phyloP scores from a whole-genome alignment of 192 early-diverging fungal genomes.

The Mortierella hygrophila region DNA sequence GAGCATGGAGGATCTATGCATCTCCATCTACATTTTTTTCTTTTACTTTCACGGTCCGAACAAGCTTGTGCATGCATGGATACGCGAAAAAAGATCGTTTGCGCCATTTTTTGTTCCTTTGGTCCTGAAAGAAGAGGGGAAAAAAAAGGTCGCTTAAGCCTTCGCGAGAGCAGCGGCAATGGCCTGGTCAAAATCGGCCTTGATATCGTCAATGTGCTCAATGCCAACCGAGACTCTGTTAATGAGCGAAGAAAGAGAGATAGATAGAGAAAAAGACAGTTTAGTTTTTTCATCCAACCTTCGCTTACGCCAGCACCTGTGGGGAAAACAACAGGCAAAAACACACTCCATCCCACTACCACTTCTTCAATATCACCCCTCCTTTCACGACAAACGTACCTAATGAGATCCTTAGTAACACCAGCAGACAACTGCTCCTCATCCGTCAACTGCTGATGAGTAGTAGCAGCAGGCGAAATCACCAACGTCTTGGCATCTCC shows the following conservation, averaged over 20 bases:
- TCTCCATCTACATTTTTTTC: not conserved
- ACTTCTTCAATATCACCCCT: not conserved
- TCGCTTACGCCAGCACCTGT: not conserved
- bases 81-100: not conserved
- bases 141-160: constrained; percentile 2
- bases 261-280: not conserved
- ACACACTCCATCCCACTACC: not conserved
- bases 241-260: not conserved
- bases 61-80: not conserved
- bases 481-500: constrained; percentile 93
- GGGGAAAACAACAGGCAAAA: not conserved
- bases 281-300: not conserved
- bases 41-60: not conserved
- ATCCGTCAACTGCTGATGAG: constrained; percentile 89
- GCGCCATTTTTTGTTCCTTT: not conserved
- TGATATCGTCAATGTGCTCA: constrained; percentile 84
- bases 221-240: constrained; percentile 86
- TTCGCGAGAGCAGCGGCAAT: constrained; percentile 32
- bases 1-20: not conserved
- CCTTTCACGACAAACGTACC: constrained; percentile 6
- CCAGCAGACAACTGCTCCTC: constrained; percentile 85
- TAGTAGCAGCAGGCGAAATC: constrained; percentile 88
- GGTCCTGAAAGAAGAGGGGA: not conserved
- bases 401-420: constrained; percentile 83
- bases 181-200: constrained; percentile 72